Conservation (phyloP, 1,284 basidiomycete genomes). For the Sporisorium exsertum region DNA sequence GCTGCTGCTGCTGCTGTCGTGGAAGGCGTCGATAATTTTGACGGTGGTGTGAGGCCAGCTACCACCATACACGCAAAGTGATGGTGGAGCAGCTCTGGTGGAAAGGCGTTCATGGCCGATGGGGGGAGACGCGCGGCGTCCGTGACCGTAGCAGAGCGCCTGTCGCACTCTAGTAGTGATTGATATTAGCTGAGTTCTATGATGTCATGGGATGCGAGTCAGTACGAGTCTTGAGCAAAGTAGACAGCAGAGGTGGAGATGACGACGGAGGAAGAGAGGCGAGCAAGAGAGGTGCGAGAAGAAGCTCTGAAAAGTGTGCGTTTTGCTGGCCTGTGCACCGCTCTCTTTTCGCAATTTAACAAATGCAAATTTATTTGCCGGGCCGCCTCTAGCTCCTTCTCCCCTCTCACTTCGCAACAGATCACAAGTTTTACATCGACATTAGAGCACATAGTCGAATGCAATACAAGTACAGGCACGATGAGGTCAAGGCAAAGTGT, state of each 20-base stretch:
- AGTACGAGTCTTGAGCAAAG: not conserved
- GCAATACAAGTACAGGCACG: not conserved
- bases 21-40: conserved; percentile 9
- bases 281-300: not conserved
- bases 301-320: conserved; percentile 13
- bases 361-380: not conserved
- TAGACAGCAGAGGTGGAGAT: not conserved
- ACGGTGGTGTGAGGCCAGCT: conserved; percentile 50
- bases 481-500: not conserved
- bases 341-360: not conserved
- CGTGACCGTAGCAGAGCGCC: not conserved
- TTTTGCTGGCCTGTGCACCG: conserved; percentile 36
- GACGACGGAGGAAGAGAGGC: conserved; percentile 1
- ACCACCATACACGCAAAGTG: conserved; percentile 65
- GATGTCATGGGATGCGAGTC: conserved; percentile 1
- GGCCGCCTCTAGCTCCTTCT: not conserved
- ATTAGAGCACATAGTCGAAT: not conserved
- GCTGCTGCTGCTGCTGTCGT: conserved; percentile 13
- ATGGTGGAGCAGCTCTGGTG: conserved; percentile 61
- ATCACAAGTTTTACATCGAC: not conserved
- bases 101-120: conserved; percentile 60
- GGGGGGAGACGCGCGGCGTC: not conserved
- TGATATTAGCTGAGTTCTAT: not conserved
- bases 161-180: not conserved
- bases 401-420: not conserved